phyloP scores from a whole-genome alignment of 345 rosid genomes.

The Eucalyptus lansdowneana region DNA sequence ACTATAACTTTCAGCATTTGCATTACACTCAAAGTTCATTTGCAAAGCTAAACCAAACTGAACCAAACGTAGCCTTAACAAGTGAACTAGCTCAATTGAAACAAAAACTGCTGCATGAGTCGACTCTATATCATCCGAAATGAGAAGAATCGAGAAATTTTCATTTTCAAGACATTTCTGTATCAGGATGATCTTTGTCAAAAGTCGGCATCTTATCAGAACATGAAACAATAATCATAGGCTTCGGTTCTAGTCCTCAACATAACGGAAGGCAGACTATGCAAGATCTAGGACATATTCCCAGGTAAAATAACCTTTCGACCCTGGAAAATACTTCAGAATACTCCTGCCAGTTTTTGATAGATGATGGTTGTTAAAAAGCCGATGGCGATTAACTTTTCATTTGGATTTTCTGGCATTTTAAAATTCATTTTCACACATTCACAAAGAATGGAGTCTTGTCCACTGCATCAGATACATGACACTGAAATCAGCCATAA shows the following conservation, averaged over 20 bases:
- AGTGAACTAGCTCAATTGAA: neutral
- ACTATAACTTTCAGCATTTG: too few species aligned
- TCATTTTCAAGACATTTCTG: neutral
- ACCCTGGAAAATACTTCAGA: neutral
- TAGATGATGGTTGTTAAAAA: neutral
- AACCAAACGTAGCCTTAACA: neutral
- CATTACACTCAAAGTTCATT: too few species aligned
- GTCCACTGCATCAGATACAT: neutral
- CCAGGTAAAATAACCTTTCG: neutral
- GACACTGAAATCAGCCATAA: neutral
- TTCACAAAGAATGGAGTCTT: neutral
- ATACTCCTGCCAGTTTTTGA: neutral
- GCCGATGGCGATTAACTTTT: neutral
- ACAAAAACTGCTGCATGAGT: neutral
- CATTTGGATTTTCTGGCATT: neutral
- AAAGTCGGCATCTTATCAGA: neutral
- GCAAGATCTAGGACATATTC: neutral
- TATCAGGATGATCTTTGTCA: neutral
- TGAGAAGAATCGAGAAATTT: neutral
- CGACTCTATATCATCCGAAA: neutral
- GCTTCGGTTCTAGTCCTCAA: neutral
- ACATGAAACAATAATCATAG: neutral
- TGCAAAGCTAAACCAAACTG: too few species aligned
- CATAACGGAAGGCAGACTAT: neutral
- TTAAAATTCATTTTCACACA: neutral